Evolutionary conservation across 2,329 filamentous ascomycete genomes (phyloP).

Genomic region (Rhinocladiella similis): DNA sequence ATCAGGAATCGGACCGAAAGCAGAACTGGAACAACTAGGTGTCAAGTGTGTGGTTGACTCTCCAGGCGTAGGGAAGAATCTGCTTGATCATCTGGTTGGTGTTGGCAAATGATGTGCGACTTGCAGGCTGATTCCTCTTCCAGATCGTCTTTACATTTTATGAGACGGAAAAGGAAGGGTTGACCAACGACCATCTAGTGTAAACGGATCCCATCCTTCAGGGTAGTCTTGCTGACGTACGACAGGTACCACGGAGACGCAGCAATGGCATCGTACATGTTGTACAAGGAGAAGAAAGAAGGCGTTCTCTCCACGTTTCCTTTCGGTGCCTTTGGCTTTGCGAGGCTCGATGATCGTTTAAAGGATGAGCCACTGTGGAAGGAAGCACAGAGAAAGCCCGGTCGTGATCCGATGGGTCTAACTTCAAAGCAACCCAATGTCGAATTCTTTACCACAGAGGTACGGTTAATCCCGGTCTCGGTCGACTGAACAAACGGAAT

Average conservation of each 20-base stretch:
- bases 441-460: conserved; percentile 64
- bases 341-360: conserved; percentile 62
- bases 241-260: conserved; percentile 54
- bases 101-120: conserved; percentile 27
- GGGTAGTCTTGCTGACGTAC: not conserved
- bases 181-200: conserved; percentile 59
- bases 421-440: conserved; percentile 58
- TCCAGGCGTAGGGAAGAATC: conserved; percentile 55
- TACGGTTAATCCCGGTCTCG: conserved; percentile 46
- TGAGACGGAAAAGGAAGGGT: conserved; percentile 51
- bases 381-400: conserved; percentile 45
- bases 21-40: conserved; percentile 43
- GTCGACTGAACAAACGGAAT: not conserved
- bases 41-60: conserved; percentile 48
- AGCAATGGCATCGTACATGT: conserved; percentile 50
- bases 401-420: conserved; percentile 65
- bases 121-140: conserved; percentile 10
- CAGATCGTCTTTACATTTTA: conserved; percentile 62
- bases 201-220: conserved; percentile 1
- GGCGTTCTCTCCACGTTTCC: conserved; percentile 63
- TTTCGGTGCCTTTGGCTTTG: conserved; percentile 63
- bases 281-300: conserved; percentile 60
- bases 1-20: conserved; percentile 54
- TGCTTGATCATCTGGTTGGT: conserved; percentile 54
- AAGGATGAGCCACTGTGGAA: conserved; percentile 57